A percentile compares a stretch with the other conserved stretches of the same genome.
phyloP scores from a whole-genome alignment of 2,329 filamentous ascomycete species.

The Penicillium thymicola region DNA sequence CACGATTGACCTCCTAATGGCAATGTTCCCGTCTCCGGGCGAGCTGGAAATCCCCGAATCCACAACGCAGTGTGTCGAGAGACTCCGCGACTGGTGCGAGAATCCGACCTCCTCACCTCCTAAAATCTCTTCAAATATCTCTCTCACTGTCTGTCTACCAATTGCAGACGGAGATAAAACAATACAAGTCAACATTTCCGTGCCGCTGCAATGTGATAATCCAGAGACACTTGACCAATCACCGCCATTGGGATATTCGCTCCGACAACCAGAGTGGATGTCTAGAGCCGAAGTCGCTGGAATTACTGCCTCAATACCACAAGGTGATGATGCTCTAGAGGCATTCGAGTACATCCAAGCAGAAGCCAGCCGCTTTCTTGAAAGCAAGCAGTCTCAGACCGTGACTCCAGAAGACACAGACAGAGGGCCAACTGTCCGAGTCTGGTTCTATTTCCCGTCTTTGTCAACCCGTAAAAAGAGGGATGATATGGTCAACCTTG shows the following conservation, averaged over 20 bases:
- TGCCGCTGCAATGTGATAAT: conserved; percentile 23
- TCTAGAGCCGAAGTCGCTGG: conserved; percentile 47
- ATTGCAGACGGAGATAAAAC: conserved; percentile 22
- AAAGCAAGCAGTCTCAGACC: conserved; percentile 11
- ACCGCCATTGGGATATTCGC: conserved; percentile 27
- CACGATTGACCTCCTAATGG: conserved; percentile 51
- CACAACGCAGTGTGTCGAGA: conserved; percentile 26
- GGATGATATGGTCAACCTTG: conserved; percentile 55
- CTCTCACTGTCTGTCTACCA: conserved; percentile 25
- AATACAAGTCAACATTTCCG: conserved; percentile 29
- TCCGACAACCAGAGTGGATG: conserved; percentile 54
- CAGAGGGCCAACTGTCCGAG: conserved; percentile 44
- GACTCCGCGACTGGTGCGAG: conserved; percentile 29
- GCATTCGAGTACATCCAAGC: conserved; percentile 48
- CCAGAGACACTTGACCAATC: conserved; percentile 19
- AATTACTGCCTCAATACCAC: conserved; percentile 42
- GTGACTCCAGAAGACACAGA: neutral
- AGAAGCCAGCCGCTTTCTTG: conserved; percentile 32
- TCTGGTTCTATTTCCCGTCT: conserved; percentile 64
- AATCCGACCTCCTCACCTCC: conserved; percentile 10
- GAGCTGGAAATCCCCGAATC: conserved; percentile 45
- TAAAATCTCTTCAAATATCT: conserved; percentile 21
- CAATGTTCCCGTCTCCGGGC: conserved; percentile 48
- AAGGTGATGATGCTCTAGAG: conserved; percentile 43
- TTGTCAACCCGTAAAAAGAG: conserved; percentile 59